Evolutionary conservation across 805 yeast species (phyloP).

Genomic region (Scheffersomyces lignosus): DNA sequence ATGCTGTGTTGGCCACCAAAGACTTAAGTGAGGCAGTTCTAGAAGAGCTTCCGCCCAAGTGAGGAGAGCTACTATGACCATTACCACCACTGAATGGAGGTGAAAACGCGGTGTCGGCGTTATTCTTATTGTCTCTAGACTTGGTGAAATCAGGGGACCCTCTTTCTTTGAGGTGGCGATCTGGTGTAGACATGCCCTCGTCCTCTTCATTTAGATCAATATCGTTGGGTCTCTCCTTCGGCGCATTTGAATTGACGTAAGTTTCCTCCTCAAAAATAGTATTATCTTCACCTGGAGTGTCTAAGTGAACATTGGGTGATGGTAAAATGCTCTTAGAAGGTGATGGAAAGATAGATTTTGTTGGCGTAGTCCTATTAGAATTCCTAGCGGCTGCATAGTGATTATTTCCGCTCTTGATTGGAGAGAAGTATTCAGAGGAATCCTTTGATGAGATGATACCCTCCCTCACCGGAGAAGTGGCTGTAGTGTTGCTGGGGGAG

Average conservation of each 20-base stretch:
- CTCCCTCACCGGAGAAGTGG: constrained; percentile 7
- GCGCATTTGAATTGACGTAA: too few species aligned
- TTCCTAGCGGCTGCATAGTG: too few species aligned
- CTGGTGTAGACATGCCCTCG: background rate
- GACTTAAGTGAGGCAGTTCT: constrained; percentile 22
- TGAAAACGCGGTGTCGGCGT: too few species aligned
- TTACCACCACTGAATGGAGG: constrained; percentile 10
- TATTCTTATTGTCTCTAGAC: background rate
- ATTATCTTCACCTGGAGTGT: too few species aligned
- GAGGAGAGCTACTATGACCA: too few species aligned
- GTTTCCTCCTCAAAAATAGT: too few species aligned
- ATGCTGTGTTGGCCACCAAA: constrained; percentile 37
- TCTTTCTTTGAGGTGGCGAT: constrained; percentile 4
- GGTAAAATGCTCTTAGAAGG: background rate
- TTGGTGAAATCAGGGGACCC: constrained; percentile 5
- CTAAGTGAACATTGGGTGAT: background rate
- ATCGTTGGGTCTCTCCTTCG: background rate
- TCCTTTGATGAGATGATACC: constrained; percentile 4
- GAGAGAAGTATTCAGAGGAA: too few species aligned
- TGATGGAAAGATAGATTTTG: background rate
- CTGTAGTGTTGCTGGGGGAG: too few species aligned
- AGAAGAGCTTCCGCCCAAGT: too few species aligned
- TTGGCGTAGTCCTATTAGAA: background rate
- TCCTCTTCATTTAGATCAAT: too few species aligned
- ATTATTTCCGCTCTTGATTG: constrained; percentile 1